Percentiles rank a stretch among this genome's conserved stretches.
Evolutionary conservation across 1,139 yeast genomes (phyloP).

Genomic region (Saccharomyces hybrid): DNA sequence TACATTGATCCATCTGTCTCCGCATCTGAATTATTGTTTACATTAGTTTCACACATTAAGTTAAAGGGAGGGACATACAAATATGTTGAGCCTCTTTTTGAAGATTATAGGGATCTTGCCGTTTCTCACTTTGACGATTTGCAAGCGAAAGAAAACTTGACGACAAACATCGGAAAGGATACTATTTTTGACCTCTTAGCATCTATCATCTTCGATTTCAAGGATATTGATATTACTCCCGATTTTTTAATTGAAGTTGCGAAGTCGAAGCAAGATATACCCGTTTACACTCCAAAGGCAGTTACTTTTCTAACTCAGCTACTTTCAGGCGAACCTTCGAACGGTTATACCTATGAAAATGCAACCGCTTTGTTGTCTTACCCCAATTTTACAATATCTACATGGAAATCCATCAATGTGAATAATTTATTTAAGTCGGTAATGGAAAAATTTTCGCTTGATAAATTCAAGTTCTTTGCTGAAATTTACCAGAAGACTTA

Average conservation of each 20-base stretch:
- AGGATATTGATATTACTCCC: slow-evolving; percentile 7
- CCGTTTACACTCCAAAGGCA: not conserved
- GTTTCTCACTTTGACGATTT: slow-evolving; percentile 11
- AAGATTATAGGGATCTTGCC: slow-evolving; percentile 17
- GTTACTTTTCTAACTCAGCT: not conserved
- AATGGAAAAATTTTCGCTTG: slow-evolving; percentile 15
- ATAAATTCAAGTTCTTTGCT: slow-evolving; percentile 30
- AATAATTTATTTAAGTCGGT: slow-evolving; percentile 16
- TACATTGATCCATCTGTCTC: slow-evolving; percentile 28
- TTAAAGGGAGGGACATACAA: slow-evolving; percentile 13
- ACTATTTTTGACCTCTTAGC: slow-evolving; percentile 12
- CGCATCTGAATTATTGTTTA: slow-evolving; percentile 29
- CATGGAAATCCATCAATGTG: slow-evolving; percentile 19
- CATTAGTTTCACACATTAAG: slow-evolving; percentile 28
- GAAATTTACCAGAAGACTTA: slow-evolving; percentile 17
- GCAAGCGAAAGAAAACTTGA: slow-evolving; percentile 2
- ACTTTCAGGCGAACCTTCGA: not conserved
- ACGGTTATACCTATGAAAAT: not conserved
- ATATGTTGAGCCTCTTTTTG: slow-evolving; percentile 14
- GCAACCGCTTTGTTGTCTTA: slow-evolving; percentile 8
- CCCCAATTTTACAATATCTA: slow-evolving; percentile 11
- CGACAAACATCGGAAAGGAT: slow-evolving; percentile 6
- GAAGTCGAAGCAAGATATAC: slow-evolving; percentile 6
- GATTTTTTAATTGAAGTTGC: slow-evolving; percentile 31
- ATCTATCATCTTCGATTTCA: slow-evolving; percentile 16